phyloP scores from a whole-genome alignment of 306 rosid species.

The Rubus idaeus region DNA sequence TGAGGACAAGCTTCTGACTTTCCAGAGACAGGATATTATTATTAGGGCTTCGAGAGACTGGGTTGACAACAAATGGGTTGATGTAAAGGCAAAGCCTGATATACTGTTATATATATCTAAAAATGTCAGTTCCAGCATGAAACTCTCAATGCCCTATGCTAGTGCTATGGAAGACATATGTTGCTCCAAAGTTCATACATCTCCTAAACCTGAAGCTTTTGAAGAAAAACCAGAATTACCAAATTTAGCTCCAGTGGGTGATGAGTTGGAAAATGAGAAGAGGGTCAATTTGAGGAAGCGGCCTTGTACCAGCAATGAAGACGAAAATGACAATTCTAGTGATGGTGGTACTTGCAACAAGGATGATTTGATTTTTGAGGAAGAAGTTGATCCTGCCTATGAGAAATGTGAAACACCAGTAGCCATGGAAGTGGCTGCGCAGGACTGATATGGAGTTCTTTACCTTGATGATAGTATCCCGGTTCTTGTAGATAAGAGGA shows the following conservation, averaged over 20 bases:
- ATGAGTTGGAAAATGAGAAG: slow-evolving; percentile 29
- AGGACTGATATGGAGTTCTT: slow-evolving; percentile 18
- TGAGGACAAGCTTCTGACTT: slow-evolving; percentile 49
- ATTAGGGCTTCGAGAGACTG: slow-evolving; percentile 67
- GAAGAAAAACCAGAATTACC: slow-evolving; percentile 35
- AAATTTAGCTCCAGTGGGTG: slow-evolving; percentile 28
- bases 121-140: slow-evolving; percentile 26
- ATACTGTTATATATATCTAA: slow-evolving; percentile 44
- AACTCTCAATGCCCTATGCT: slow-evolving; percentile 28
- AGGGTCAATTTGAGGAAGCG: slow-evolving; percentile 27
- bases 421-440: slow-evolving; percentile 29
- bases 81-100: slow-evolving; percentile 46
- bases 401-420: slow-evolving; percentile 40
- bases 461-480: slow-evolving; percentile 30
- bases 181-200: slow-evolving; percentile 20
- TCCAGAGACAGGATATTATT: slow-evolving; percentile 34
- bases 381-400: slow-evolving; percentile 34
- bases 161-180: slow-evolving; percentile 25
- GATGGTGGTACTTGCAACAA: slow-evolving; percentile 26
- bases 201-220: slow-evolving; percentile 34
- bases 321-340: slow-evolving; percentile 25
- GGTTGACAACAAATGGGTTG: slow-evolving; percentile 64
- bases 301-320: slow-evolving; percentile 38
- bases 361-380: slow-evolving; percentile 21
- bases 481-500: slow-evolving; percentile 50